These are phyloP conservation scores for Gynochthodes officinalis DNA, from an alignment of 257 asterid genomes.

Conservation along the genomic window DNA sequence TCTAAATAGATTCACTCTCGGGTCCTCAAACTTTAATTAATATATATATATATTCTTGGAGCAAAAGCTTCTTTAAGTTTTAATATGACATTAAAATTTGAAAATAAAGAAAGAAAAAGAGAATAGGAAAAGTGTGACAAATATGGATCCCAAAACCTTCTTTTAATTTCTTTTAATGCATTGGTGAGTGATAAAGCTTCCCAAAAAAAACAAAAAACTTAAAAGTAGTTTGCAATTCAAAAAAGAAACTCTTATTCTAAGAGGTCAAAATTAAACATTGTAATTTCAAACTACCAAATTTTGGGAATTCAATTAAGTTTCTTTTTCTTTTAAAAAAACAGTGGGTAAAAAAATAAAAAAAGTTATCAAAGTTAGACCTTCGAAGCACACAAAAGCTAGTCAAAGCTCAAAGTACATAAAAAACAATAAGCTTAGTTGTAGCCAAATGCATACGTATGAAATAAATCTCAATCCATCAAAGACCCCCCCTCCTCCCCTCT, in stretches of 20 bases:
- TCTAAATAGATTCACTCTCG: background rate
- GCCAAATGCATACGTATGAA: constrained; percentile 38
- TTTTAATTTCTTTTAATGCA: background rate
- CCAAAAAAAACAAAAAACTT: background rate
- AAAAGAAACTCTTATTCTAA: background rate
- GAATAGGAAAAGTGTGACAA: constrained; percentile 1
- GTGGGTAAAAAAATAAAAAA: background rate
- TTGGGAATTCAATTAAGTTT: background rate
- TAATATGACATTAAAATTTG: constrained; percentile 2
- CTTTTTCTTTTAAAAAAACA: background rate
- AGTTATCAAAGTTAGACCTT: constrained; percentile 27
- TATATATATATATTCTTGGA: too few relatives aligned
- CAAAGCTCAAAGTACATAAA: constrained; percentile 43
- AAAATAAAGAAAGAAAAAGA: background rate
- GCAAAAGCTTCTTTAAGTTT: background rate
- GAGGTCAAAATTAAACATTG: background rate
- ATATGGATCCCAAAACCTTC: constrained; percentile 14
- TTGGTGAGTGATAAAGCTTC: constrained; percentile 13
- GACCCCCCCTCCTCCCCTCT: constrained; percentile 13
- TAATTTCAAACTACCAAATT: background rate
- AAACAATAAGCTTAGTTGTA: constrained; percentile 29
- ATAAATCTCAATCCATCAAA: constrained; percentile 20
- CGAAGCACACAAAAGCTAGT: constrained; percentile 35
- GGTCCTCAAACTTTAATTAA: too few relatives aligned
- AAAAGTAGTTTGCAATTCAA: background rate